phyloP scores from a whole-genome alignment of 73 alveolate genomes.

The Paraurostyla sp. region DNA sequence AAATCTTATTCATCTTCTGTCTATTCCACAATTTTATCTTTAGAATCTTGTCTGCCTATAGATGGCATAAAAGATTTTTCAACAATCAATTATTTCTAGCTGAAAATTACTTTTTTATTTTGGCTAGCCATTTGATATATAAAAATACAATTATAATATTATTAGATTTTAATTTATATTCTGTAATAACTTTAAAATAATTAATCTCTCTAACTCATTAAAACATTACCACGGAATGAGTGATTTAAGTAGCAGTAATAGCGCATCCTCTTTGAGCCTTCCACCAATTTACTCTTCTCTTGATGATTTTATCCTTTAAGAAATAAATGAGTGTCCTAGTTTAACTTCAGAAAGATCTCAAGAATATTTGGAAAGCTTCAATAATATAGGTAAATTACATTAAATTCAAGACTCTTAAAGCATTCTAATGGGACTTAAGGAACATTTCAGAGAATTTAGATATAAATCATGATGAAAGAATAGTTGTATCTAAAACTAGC shows the following conservation, averaged over 20 bases:
- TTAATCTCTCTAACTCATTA: not conserved
- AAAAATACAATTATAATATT: not conserved
- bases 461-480: conserved; percentile 32
- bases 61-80: not conserved
- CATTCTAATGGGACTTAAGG: conserved; percentile 43
- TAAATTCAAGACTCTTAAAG: not conserved
- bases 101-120: not conserved
- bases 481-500: conserved; percentile 29
- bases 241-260: not conserved
- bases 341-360: not conserved
- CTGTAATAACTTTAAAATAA: not conserved
- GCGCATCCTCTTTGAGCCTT: not conserved
- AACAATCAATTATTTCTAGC: not conserved
- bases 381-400: not conserved
- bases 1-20: not conserved
- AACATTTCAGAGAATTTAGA: not conserved
- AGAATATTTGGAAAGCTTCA: conserved; percentile 19
- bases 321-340: no score
- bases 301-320: not conserved
- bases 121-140: not conserved
- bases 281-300: not conserved
- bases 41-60: not conserved
- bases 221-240: not conserved
- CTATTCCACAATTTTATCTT: no score
- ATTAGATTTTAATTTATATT: not conserved